A percentile compares a stretch with the other conserved stretches of the same genome.
Conservation (phyloP, 1,139 yeast species). For the Scheffersomyces illinoinensis region DNA sequence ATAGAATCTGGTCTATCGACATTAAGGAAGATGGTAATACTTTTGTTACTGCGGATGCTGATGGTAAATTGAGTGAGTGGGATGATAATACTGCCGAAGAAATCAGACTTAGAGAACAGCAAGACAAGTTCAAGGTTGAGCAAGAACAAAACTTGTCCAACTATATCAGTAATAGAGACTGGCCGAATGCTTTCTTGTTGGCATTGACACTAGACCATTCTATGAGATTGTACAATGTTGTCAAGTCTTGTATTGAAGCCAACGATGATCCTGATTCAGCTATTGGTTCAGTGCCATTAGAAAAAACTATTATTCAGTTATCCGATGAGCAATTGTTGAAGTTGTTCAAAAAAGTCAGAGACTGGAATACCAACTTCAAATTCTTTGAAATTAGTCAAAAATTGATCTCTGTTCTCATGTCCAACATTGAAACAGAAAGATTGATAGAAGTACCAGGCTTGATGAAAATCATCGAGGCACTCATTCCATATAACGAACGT, state of each 20-base stretch:
- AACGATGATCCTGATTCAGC: conserved; percentile 48
- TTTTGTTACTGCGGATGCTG: conserved; percentile 89
- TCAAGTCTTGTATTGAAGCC: conserved; percentile 49
- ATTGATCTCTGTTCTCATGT: conserved; percentile 63
- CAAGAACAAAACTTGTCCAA: conserved; percentile 85
- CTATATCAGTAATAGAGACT: conserved; percentile 67
- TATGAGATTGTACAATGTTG: conserved; percentile 73
- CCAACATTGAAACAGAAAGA: conserved; percentile 51
- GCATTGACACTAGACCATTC: conserved; percentile 88
- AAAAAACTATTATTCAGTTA: conserved; percentile 59
- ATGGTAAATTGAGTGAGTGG: conserved; percentile 90
- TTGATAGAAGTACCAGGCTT: conserved; percentile 68
- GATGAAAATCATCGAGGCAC: conserved; percentile 65
- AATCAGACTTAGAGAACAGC: conserved; percentile 38
- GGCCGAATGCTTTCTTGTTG: conserved; percentile 84
- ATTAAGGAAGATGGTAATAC: conserved; percentile 68
- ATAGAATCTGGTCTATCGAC: conserved; percentile 90
- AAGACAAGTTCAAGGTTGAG: conserved; percentile 64
- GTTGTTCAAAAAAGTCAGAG: conserved; percentile 75
- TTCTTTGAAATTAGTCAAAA: conserved; percentile 81
- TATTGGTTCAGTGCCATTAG: conserved; percentile 65
- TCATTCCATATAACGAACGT: conserved; percentile 84
- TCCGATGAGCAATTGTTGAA: conserved; percentile 58
- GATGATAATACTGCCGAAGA: conserved; percentile 78
- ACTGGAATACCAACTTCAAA: conserved; percentile 92